Evolutionary conservation across 225 moss, liverwort and hornwort genomes (phyloP).

Genomic region (Ulota crispa): DNA sequence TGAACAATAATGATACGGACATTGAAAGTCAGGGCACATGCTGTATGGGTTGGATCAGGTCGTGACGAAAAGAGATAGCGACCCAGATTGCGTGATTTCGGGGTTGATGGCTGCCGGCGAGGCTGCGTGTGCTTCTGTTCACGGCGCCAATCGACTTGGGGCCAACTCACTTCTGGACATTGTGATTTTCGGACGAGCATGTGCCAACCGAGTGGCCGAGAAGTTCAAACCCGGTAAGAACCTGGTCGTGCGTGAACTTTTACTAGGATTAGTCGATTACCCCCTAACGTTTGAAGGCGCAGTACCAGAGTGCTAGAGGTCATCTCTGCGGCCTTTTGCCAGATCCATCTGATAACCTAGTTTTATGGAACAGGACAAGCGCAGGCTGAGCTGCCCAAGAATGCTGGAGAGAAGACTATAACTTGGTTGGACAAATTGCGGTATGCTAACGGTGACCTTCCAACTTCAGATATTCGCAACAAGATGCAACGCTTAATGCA

Average conservation of each 20-base stretch:
- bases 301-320: not conserved
- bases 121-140: slow-evolving; percentile 54
- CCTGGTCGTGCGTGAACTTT: not conserved
- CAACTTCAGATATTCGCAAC: slow-evolving; percentile 66
- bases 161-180: slow-evolving; percentile 96
- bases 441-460: slow-evolving; percentile 73
- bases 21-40: slow-evolving; percentile 10
- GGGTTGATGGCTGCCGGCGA: slow-evolving; percentile 68
- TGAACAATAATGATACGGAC: not conserved
- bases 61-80: slow-evolving; percentile 70
- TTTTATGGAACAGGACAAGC: slow-evolving; percentile 52
- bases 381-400: slow-evolving; percentile 64
- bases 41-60: slow-evolving; percentile 49
- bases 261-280: not conserved
- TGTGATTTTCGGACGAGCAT: slow-evolving; percentile 93
- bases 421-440: slow-evolving; percentile 89
- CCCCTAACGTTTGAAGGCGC: not conserved
- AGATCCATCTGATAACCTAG: not conserved
- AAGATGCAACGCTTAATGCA: slow-evolving; percentile 90
- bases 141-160: slow-evolving; percentile 86
- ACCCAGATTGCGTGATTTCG: slow-evolving; percentile 73
- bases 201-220: slow-evolving; percentile 78
- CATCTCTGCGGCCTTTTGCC: not conserved
- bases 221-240: slow-evolving; percentile 70
- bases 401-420: slow-evolving; percentile 88